These are phyloP conservation scores for Cadophora gregata DNA, from an alignment of 2,329 filamentous ascomycete species.

Conservation along the genomic window DNA sequence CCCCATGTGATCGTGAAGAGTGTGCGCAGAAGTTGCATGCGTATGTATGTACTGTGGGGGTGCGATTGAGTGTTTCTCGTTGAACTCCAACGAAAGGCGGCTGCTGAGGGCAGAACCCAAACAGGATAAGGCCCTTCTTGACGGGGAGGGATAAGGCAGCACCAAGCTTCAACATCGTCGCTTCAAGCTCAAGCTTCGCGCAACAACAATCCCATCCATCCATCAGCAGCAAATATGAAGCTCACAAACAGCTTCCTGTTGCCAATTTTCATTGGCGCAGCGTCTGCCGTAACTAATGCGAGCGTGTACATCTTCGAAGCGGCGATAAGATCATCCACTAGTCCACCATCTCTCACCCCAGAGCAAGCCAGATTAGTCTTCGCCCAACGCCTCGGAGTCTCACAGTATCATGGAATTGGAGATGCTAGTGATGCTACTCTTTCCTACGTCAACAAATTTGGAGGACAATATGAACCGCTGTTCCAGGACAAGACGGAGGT, in stretches of 20 bases:
- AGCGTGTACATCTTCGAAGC: slow-evolving; percentile 57
- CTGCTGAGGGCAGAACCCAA: not conserved
- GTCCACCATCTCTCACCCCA: slow-evolving; percentile 56
- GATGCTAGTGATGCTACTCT: slow-evolving; percentile 50
- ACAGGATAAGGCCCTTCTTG: not conserved
- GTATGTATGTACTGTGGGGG: not conserved
- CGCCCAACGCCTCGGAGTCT: slow-evolving; percentile 59
- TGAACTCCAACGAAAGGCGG: not conserved
- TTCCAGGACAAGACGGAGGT: slow-evolving; percentile 50
- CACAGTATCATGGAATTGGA: slow-evolving; percentile 53
- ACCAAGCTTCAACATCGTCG: slow-evolving; percentile 26
- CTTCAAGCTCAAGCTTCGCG: slow-evolving; percentile 32
- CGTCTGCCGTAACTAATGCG: slow-evolving; percentile 47
- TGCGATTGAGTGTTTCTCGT: not conserved
- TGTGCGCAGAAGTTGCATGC: not conserved
- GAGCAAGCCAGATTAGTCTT: slow-evolving; percentile 60
- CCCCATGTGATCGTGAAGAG: not conserved
- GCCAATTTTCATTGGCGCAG: slow-evolving; percentile 46
- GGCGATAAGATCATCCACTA: slow-evolving; percentile 46
- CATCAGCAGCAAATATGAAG: slow-evolving; percentile 47
- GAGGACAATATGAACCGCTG: slow-evolving; percentile 56
- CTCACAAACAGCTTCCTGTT: slow-evolving; percentile 48
- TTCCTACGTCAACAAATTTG: slow-evolving; percentile 64
- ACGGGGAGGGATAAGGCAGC: not conserved
- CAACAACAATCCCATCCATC: slow-evolving; percentile 28